Evolutionary conservation across 2,329 filamentous ascomycete species (phyloP).

Genomic region (Xylariaceae sp.): DNA sequence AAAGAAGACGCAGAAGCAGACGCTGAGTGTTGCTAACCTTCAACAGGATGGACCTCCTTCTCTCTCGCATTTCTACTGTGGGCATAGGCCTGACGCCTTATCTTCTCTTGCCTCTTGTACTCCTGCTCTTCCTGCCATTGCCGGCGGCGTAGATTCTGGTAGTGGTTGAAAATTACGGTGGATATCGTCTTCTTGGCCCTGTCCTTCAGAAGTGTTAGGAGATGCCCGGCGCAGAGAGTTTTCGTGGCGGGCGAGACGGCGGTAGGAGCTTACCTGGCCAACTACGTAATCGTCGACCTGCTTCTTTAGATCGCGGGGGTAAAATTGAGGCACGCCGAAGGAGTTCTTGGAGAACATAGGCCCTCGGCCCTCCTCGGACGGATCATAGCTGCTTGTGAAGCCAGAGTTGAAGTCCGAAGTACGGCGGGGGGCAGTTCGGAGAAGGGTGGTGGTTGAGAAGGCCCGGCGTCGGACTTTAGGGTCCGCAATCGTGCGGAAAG

Average conservation of each 20-base stretch:
- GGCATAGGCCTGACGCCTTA: slow-evolving; percentile 65
- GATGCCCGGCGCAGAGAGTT: too few relatives aligned
- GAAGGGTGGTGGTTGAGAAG: slow-evolving; percentile 26
- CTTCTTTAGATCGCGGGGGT: slow-evolving; percentile 71
- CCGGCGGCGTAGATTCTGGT: slow-evolving; percentile 77
- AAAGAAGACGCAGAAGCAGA: slow-evolving; percentile 2
- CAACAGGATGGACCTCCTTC: slow-evolving; percentile 65
- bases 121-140: slow-evolving; percentile 71
- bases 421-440: slow-evolving; percentile 32
- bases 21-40: slow-evolving; percentile 54
- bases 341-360: slow-evolving; percentile 54
- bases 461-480: slow-evolving; percentile 10
- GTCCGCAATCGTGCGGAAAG: not conserved
- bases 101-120: slow-evolving; percentile 54
- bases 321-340: slow-evolving; percentile 60
- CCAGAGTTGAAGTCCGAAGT: slow-evolving; percentile 51
- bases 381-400: slow-evolving; percentile 57
- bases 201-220: too few relatives aligned
- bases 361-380: slow-evolving; percentile 48
- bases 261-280: too few relatives aligned
- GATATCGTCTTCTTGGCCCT: slow-evolving; percentile 91
- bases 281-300: slow-evolving; percentile 95
- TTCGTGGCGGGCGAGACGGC: too few relatives aligned
- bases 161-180: slow-evolving; percentile 93
- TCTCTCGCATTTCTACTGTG: slow-evolving; percentile 60